These are phyloP conservation scores for Mycena maculata DNA, from an alignment of 768 basidiomycete genomes.

Conservation along the genomic window DNA sequence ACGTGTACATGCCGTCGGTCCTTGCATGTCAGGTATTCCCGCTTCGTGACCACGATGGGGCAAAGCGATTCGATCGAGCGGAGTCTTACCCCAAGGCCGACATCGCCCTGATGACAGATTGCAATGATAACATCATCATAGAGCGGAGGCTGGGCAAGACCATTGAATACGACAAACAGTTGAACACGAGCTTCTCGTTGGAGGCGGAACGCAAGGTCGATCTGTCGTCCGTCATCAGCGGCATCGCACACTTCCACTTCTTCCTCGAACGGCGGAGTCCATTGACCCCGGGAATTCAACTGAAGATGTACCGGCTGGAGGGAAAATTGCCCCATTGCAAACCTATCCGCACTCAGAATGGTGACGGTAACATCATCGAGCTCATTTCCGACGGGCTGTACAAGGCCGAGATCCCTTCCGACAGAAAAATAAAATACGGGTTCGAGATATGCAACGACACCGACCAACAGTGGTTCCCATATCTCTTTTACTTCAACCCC, in stretches of 20 bases:
- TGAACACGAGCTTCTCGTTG: background rate
- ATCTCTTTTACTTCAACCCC: background rate
- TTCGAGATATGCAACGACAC: background rate
- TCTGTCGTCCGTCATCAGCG: background rate
- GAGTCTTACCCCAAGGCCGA: background rate
- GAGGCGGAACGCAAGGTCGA: background rate
- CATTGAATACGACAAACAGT: background rate
- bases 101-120: background rate
- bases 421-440: background rate
- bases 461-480: background rate
- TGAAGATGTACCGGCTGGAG: background rate
- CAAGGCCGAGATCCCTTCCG: background rate
- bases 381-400: background rate
- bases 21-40: too few species aligned
- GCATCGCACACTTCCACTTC: constrained; percentile 3
- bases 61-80: background rate
- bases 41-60: too few species aligned
- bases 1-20: too few species aligned
- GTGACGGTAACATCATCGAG: background rate
- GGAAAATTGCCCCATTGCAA: background rate
- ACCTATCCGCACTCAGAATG: background rate
- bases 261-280: background rate
- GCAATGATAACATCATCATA: background rate
- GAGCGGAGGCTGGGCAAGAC: background rate
- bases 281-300: background rate